Evolutionary conservation across 2,329 filamentous ascomycete genomes (phyloP).

Genomic region (Pseudogymnoascus sp.): DNA sequence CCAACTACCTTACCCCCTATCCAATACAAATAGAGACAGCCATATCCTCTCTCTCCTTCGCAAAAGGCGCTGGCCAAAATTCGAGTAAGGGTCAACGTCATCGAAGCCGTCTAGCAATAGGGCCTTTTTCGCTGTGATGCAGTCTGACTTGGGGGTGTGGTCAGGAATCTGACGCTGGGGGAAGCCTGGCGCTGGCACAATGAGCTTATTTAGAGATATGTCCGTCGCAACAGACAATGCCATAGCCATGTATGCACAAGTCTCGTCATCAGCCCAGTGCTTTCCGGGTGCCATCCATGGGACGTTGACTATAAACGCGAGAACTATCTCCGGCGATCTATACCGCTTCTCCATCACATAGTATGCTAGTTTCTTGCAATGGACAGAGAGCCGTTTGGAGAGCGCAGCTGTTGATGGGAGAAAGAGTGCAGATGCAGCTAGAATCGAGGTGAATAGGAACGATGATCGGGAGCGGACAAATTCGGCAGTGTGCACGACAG

Average conservation of each 20-base stretch:
- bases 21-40: slow-evolving; percentile 65
- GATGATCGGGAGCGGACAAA: slow-evolving; percentile 63
- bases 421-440: slow-evolving; percentile 62
- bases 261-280: slow-evolving; percentile 65
- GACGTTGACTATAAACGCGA: slow-evolving; percentile 69
- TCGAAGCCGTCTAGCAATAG: slow-evolving; percentile 61
- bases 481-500: slow-evolving; percentile 54
- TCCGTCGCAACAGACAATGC: slow-evolving; percentile 64
- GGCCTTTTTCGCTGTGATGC: slow-evolving; percentile 59
- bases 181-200: slow-evolving; percentile 46
- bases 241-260: slow-evolving; percentile 63
- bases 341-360: slow-evolving; percentile 54
- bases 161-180: slow-evolving; percentile 39
- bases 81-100: slow-evolving; percentile 53
- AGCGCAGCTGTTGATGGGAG: slow-evolving; percentile 56
- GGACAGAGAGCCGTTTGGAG: slow-evolving; percentile 57
- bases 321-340: slow-evolving; percentile 65
- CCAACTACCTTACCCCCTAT: slow-evolving; percentile 52
- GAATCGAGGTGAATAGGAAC: slow-evolving; percentile 65
- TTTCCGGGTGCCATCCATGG: slow-evolving; percentile 66
- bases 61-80: slow-evolving; percentile 53
- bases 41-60: slow-evolving; percentile 61
- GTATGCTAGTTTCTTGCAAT: slow-evolving; percentile 55
- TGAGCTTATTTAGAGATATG: slow-evolving; percentile 61
- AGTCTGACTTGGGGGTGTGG: slow-evolving; percentile 56